Evolutionary conservation across 2,329 filamentous ascomycete genomes (phyloP), one percentile per base, ranked within the genome.

Genomic region (Microdochium trichocladiopsis): DNA sequence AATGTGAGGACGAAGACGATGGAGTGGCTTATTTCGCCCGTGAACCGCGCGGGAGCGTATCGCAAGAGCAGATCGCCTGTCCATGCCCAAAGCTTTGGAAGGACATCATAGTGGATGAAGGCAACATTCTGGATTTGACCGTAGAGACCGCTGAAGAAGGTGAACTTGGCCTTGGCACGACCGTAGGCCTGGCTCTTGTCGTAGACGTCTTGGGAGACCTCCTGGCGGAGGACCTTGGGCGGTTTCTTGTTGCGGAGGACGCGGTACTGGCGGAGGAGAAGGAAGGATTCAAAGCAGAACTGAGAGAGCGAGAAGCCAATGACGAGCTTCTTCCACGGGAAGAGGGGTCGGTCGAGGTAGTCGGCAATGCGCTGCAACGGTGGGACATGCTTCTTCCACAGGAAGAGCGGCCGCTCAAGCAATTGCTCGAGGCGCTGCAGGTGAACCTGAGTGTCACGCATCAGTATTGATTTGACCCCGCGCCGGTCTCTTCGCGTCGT

Each of bases 281-380:
- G 84, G 73, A 93, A 89, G 47, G 90, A 85, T 70, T 99, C 94
- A 65, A 99, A 86, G 51, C 90, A 73, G 69, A 90, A 97, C 68
- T 99, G 90, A 56, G 88, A 90, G 62, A 97, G 69, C 25, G 91
- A 95, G 75, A 99, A 99, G 63, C 91, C 89, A 61, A 97, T 82
- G 63, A 99, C 92, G 63, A 99, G 84, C 69, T 84, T 88, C 83
- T 96, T 99, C 94, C 94, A 99, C 52, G 94, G 93, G 75, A 97
- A 96, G 66, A 89, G 78, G 53, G 93, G 92, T 66, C 89, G 84
- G 76, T 99, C 94, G 63, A 97, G 86, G 71, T 88, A 85, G 70
- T 83, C 83, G 66, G 90, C 90, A 61, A 97, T 84, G 76, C 81
- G 80, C 82, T 86, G 65, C 28, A 31, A 31, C 28, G 28, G 14